These are phyloP conservation scores for Aspergillus chevalieri DNA, from an alignment of 2,329 filamentous ascomycete species.

Conservation along the genomic window DNA sequence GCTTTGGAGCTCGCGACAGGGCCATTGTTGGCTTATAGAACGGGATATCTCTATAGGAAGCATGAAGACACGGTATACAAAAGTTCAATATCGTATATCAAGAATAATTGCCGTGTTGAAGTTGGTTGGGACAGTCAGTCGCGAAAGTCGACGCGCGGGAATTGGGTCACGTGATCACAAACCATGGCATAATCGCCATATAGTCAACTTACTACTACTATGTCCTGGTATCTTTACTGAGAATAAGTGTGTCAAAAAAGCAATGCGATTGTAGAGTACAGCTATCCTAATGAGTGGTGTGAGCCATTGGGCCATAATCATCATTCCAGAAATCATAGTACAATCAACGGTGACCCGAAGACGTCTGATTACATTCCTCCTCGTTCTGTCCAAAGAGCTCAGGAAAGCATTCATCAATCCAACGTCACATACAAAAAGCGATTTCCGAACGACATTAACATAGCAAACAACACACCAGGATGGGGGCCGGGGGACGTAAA, in stretches of 20 bases:
- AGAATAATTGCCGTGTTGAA: not conserved
- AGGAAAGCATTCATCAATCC: not conserved
- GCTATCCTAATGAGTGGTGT: not conserved
- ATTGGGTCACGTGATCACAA: not conserved
- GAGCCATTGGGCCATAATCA: not conserved
- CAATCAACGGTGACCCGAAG: not conserved
- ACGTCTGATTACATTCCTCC: not conserved
- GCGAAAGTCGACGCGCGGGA: not conserved
- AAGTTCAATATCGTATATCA: not conserved
- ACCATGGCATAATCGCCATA: too few species aligned
- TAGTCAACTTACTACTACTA: not conserved
- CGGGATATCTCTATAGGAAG: constrained; percentile 28
- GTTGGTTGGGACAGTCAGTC: not conserved
- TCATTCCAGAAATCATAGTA: not conserved
- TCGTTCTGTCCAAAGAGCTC: constrained; percentile 2
- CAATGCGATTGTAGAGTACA: not conserved
- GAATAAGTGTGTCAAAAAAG: not conserved
- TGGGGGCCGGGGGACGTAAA: constrained; percentile 2
- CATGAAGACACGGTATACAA: constrained; percentile 11
- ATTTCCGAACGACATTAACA: not conserved
- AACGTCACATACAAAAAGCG: constrained; percentile 2
- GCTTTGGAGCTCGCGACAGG: constrained; percentile 39
- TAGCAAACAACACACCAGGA: constrained; percentile 4
- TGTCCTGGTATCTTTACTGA: too few species aligned
- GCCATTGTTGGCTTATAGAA: constrained; percentile 36